Evolutionary conservation across 2,329 filamentous ascomycete species (phyloP).

Genomic region (Neoscytalidium dimidiatum): DNA sequence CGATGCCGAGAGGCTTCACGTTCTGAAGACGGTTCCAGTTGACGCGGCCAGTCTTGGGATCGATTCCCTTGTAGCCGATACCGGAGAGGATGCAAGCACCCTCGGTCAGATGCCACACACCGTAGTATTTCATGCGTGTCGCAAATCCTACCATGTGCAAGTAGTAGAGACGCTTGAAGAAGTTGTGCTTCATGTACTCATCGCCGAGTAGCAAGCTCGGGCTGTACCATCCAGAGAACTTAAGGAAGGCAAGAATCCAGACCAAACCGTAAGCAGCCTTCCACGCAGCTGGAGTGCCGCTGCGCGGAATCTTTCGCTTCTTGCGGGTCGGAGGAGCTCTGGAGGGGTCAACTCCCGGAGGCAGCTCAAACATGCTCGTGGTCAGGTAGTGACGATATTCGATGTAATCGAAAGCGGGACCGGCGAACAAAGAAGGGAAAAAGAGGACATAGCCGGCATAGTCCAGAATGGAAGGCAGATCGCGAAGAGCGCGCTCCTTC

Average conservation of each 20-base stretch:
- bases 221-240: constrained; percentile 69
- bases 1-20: constrained; percentile 81
- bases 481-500: constrained; percentile 73
- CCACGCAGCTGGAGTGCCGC: constrained; percentile 77
- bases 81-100: constrained; percentile 92
- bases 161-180: constrained; percentile 73
- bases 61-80: constrained; percentile 90
- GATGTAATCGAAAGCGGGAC: constrained; percentile 90
- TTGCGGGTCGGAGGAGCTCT: constrained; percentile 85
- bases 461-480: constrained; percentile 76
- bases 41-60: constrained; percentile 79
- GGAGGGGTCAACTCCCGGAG: constrained; percentile 75
- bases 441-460: constrained; percentile 91
- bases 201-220: constrained; percentile 65
- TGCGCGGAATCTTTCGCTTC: constrained; percentile 89
- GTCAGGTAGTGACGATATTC: constrained; percentile 94
- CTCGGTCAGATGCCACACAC: constrained; percentile 90
- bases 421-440: constrained; percentile 87
- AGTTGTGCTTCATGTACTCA: constrained; percentile 65
- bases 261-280: constrained; percentile 73
- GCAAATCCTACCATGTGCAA: constrained; percentile 84
- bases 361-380: constrained; percentile 89
- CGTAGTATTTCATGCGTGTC: constrained; percentile 90
- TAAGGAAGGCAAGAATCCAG: constrained; percentile 80
- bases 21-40: constrained; percentile 91